Base-by-base conservation (phyloP, 116 monocot species). In the Zostera marina region DNA sequence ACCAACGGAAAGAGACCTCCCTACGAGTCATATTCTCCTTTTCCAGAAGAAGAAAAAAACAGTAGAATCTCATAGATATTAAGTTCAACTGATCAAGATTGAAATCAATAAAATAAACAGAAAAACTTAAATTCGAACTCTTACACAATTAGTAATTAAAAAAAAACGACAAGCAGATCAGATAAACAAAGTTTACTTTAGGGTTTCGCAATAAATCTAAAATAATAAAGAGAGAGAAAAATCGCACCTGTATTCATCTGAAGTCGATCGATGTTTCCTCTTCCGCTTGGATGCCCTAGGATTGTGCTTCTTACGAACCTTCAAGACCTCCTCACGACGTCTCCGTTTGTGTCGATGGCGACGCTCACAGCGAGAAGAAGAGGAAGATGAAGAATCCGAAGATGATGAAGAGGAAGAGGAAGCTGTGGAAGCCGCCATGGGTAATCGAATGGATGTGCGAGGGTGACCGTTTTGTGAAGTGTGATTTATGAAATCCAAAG, bases 231-330 rank as follows among this genome's bases (percentile, higher is more conserved):
- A 57, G 42, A 43, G 17, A 53, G 13, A 59, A 1, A 4, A 53
- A 3, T 4, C 47, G 10, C 6, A 53, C 69, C 74, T 64, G 44
- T 69, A 62, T 13, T 53, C 42, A 54, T 74, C 53, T 8, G 66
- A 66, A 11, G 72, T 54, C 11, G 55, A 26, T 9, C 71, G 49
- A 14, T 45, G 65, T 66, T 55, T 70, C 42, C 62, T 66, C 53
- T 59, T 56, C 11, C 68, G 62, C 68, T 67, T 77, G 7, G 20
- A 9, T 25, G 47, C 56, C 16, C 53, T 53, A 38, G 61, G 68
- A 41, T 68, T 63, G 17, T 60, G 64, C 62, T 68, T 67, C 60
- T 67, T 77, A 15, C 68, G 63, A 45, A 72, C 68, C 68, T 77
- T 72, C 10, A 77, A 64, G 2, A 58, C 42, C 11, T 60, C 72